Conservation (phyloP, 73 alveolate genomes). For the Paramecium tetraurelia region DNA sequence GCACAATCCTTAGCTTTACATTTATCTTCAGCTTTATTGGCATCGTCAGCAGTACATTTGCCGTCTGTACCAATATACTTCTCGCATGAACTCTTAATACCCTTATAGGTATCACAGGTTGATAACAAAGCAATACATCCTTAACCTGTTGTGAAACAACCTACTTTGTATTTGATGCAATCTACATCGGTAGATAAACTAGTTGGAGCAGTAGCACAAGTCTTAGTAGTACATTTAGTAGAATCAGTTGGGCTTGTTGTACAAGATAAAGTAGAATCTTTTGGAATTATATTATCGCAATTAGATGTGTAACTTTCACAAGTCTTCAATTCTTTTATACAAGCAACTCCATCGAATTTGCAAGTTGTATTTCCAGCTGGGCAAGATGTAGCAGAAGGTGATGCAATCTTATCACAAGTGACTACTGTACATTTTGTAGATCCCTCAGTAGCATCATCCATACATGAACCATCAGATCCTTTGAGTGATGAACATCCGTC, state of each 20-base stretch:
- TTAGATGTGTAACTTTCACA: neutral
- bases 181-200: neutral
- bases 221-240: neutral
- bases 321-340: neutral
- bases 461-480: neutral
- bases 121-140: neutral
- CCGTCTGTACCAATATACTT: neutral
- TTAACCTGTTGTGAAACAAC: neutral
- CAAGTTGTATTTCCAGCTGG: neutral
- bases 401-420: neutral
- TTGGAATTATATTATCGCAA: neutral
- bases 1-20: neutral
- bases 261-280: neutral
- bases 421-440: neutral
- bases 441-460: neutral
- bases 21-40: neutral
- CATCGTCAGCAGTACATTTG: neutral
- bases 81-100: neutral
- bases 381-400: neutral
- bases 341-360: neutral
- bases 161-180: neutral
- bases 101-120: neutral
- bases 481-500: neutral
- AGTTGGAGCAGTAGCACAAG: slow-evolving; percentile 9
- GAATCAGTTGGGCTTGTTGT: neutral